Conservation (phyloP, 2,329 filamentous ascomycete species). For the Trichoderma pleuroti region DNA sequence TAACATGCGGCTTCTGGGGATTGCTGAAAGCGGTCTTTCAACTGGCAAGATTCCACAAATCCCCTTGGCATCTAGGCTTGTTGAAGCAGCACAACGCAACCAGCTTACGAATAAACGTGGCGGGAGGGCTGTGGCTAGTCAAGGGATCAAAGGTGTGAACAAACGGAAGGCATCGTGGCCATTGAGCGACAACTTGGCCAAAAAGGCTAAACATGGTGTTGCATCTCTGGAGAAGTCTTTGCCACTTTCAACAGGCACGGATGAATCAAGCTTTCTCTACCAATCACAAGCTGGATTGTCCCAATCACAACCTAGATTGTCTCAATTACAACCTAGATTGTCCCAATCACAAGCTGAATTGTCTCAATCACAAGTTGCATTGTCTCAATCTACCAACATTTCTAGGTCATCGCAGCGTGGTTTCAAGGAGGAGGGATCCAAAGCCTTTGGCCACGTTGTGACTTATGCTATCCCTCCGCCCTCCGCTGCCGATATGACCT, state of each 20-base stretch:
- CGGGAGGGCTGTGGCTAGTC: too few relatives aligned
- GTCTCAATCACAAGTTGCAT: neutral
- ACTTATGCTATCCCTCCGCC: conserved; percentile 31
- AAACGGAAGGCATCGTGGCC: conserved; percentile 2
- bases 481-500: conserved; percentile 21
- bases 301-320: neutral
- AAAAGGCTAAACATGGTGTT: neutral
- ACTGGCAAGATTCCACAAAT: neutral
- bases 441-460: conserved; percentile 15
- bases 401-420: neutral
- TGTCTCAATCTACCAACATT: neutral
- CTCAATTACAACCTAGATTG: neutral
- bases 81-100: conserved; percentile 2
- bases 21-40: neutral
- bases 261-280: neutral
- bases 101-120: neutral
- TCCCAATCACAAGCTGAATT: neutral
- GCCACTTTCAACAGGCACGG: neutral
- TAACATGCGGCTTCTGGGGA: neutral
- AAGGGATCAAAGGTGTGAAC: neutral
- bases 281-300: neutral
- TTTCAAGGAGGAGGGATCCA: neutral
- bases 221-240: neutral
- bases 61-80: neutral
- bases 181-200: neutral